phyloP scores from a whole-genome alignment of 169 alveolate species.

The Cyclospora cayetanensis region DNA sequence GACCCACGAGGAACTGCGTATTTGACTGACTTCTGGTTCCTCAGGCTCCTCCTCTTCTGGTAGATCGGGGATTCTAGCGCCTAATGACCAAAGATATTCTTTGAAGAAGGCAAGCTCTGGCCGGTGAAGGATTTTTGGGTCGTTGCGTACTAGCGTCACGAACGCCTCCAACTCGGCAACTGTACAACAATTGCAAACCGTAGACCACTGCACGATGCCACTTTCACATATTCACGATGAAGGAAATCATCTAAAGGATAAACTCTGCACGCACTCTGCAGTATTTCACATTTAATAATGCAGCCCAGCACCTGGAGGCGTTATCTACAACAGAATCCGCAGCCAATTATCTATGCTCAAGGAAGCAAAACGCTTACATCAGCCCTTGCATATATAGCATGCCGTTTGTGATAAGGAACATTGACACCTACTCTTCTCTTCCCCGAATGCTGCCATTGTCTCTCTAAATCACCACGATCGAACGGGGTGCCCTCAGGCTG shows the following conservation, averaged over 20 bases:
- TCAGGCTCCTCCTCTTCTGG: slow-evolving; percentile 60
- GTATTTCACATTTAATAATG: no score
- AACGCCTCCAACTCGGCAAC: slow-evolving; percentile 80
- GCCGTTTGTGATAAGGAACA: no score
- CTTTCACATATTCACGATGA: no score
- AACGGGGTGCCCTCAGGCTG: not conserved
- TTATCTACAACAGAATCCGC: no score
- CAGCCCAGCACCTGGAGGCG: no score
- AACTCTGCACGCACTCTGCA: no score
- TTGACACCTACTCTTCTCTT: slow-evolving; percentile 39
- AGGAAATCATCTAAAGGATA: no score
- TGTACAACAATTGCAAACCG: slow-evolving; percentile 26
- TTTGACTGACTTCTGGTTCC: slow-evolving; percentile 66
- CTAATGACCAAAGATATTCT: slow-evolving; percentile 75
- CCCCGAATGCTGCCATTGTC: slow-evolving; percentile 41
- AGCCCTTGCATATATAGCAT: no score
- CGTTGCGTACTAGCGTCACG: slow-evolving; percentile 73
- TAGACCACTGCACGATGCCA: no score
- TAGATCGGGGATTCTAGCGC: slow-evolving; percentile 70
- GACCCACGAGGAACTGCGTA: slow-evolving; percentile 31
- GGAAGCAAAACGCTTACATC: no score
- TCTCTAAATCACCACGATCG: not conserved
- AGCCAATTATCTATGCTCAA: no score
- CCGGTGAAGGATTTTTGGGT: slow-evolving; percentile 77
- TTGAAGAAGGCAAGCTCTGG: slow-evolving; percentile 80